A percentile compares a stretch with the other conserved stretches of the same genome.
Evolutionary conservation across 306 rosid genomes (phyloP).

Genomic region (Hippophae gyantsensis): DNA sequence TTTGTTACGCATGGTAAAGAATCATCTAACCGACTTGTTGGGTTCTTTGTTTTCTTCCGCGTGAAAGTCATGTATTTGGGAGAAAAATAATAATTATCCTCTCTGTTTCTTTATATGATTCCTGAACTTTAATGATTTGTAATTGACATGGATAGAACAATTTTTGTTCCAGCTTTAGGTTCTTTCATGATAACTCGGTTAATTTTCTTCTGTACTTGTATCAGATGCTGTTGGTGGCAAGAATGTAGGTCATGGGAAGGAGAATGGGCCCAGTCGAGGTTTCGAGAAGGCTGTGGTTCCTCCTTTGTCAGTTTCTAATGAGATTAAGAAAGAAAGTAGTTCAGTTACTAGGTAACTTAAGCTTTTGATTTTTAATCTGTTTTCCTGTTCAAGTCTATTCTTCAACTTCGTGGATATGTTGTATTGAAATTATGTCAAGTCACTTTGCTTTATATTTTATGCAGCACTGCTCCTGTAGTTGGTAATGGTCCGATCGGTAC

Average conservation of each 20-base stretch:
- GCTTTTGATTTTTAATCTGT: background rate
- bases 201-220: constrained; percentile 20
- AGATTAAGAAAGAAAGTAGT: constrained; percentile 48
- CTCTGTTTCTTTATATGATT: background rate
- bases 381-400: background rate
- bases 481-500: constrained; percentile 44
- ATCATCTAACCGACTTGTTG: background rate
- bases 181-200: constrained; percentile 14
- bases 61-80: background rate
- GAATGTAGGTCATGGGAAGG: constrained; percentile 50
- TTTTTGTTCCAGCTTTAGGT: constrained; percentile 14
- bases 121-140: constrained; percentile 13
- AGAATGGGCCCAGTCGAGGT: constrained; percentile 53
- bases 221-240: constrained; percentile 67
- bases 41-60: no score
- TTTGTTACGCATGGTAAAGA: constrained; percentile 53
- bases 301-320: constrained; percentile 41
- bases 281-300: constrained; percentile 46
- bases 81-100: background rate
- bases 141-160: background rate
- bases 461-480: constrained; percentile 46
- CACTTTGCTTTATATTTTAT: constrained; percentile 18
- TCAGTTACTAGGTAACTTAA: constrained; percentile 45
- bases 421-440: constrained; percentile 10
- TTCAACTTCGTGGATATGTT: background rate